A percentile compares a stretch with the other conserved stretches of the same genome.
Conservation (phyloP, 768 basidiomycete genomes). For the Macrolepiota albuminosa region DNA sequence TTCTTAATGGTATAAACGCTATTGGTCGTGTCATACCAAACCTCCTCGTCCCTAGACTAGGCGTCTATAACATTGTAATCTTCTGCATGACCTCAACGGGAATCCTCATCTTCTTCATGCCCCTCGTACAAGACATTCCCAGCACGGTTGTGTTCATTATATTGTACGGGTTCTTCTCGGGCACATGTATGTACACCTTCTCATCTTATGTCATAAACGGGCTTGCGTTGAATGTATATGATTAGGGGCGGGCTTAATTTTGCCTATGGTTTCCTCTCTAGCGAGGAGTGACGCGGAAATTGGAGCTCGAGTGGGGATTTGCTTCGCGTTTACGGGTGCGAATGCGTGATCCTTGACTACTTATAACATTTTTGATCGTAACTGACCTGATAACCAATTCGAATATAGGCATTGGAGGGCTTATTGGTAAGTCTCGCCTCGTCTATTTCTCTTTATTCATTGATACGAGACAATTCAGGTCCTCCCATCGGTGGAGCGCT, state of each 20-base stretch:
- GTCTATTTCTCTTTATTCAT: not conserved
- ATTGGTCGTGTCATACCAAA: conserved; percentile 34
- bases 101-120: conserved; percentile 33
- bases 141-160: conserved; percentile 29
- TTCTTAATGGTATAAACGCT: conserved; percentile 46
- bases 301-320: conserved; percentile 49
- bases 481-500: conserved; percentile 18
- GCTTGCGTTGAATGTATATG: not conserved
- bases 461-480: conserved; percentile 4
- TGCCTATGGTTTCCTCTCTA: conserved; percentile 39
- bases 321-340: conserved; percentile 28
- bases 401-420: conserved; percentile 16
- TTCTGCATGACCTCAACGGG: conserved; percentile 20
- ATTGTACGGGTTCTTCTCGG: conserved; percentile 38
- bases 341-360: not conserved
- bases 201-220: not conserved
- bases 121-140: conserved; percentile 23
- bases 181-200: conserved; percentile 26
- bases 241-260: conserved; percentile 35
- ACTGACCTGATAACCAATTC: not conserved
- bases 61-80: conserved; percentile 28
- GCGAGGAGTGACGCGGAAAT: conserved; percentile 44
- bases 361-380: not conserved
- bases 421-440: conserved; percentile 12
- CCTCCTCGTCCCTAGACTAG: conserved; percentile 25